phyloP scores from a whole-genome alignment of 202 grass and related monocot genomes.

The Miscanthus sacchariflorus region DNA sequence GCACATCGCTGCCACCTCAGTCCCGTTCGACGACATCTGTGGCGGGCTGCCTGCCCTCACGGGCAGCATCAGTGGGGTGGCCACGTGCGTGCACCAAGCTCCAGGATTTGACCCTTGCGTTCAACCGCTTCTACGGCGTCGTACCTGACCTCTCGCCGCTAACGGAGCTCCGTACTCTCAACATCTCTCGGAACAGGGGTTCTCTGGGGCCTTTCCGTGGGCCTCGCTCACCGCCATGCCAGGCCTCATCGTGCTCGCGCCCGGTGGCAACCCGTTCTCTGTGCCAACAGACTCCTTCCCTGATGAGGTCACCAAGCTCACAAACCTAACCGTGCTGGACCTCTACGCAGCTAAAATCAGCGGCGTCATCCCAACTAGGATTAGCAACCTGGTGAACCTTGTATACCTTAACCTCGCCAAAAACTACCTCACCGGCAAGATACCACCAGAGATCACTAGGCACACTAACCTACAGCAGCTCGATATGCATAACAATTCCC shows the following conservation, averaged over 20 bases:
- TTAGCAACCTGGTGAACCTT: slow-evolving; percentile 58
- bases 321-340: slow-evolving; percentile 57
- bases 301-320: slow-evolving; percentile 32
- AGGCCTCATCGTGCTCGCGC: slow-evolving; percentile 48
- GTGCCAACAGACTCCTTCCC: slow-evolving; percentile 46
- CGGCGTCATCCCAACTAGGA: slow-evolving; percentile 61
- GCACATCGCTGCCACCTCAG: background rate
- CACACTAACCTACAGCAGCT: slow-evolving; percentile 40
- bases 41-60: slow-evolving; percentile 42
- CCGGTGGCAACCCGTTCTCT: slow-evolving; percentile 55
- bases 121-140: slow-evolving; percentile 54
- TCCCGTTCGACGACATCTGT: slow-evolving; percentile 61
- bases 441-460: slow-evolving; percentile 52
- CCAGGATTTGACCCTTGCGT: background rate
- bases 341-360: slow-evolving; percentile 57
- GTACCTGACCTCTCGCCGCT: slow-evolving; percentile 67
- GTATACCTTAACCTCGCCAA: slow-evolving; percentile 55
- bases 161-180: slow-evolving; percentile 44
- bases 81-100: too few species aligned
- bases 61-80: slow-evolving; percentile 19
- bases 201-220: slow-evolving; percentile 73
- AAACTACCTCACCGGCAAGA: slow-evolving; percentile 61
- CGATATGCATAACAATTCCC: too few species aligned
- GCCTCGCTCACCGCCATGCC: slow-evolving; percentile 53
- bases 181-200: slow-evolving; percentile 57